phyloP scores from a whole-genome alignment of 306 rosid species.

The Corylus avellana region DNA sequence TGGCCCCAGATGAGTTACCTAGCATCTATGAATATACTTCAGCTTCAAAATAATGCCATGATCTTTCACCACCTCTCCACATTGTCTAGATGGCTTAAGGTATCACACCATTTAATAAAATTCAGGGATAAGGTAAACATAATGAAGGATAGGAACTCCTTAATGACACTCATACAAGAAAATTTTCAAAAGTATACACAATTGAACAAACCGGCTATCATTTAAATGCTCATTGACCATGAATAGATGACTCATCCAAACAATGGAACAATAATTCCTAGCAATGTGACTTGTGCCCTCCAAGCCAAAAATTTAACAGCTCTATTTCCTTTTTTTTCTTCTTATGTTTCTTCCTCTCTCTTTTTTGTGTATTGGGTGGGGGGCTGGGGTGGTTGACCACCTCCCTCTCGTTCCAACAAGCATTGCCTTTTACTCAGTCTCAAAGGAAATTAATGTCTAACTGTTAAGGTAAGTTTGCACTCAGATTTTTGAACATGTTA shows the following conservation, averaged over 20 bases:
- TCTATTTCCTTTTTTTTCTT: too few species aligned
- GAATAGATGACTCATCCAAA: too few species aligned
- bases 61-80: background rate
- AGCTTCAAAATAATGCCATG: too few species aligned
- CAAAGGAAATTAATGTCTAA: background rate
- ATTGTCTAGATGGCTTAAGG: background rate
- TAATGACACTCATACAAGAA: background rate
- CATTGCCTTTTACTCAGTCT: background rate
- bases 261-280: too few species aligned
- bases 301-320: too few species aligned
- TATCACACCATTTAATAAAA: background rate
- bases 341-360: too few species aligned
- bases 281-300: too few species aligned
- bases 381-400: too few species aligned
- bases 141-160: background rate
- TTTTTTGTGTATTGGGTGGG: too few species aligned
- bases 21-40: too few species aligned
- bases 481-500: background rate
- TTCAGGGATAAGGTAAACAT: background rate
- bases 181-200: background rate
- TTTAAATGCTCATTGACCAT: too few species aligned
- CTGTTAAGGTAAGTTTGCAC: background rate
- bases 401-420: background rate
- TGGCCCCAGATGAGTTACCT: too few species aligned
- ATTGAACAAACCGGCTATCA: background rate